Conservation (phyloP, 108 stramenopile genomes). For the Cyclotella distinguenda region DNA sequence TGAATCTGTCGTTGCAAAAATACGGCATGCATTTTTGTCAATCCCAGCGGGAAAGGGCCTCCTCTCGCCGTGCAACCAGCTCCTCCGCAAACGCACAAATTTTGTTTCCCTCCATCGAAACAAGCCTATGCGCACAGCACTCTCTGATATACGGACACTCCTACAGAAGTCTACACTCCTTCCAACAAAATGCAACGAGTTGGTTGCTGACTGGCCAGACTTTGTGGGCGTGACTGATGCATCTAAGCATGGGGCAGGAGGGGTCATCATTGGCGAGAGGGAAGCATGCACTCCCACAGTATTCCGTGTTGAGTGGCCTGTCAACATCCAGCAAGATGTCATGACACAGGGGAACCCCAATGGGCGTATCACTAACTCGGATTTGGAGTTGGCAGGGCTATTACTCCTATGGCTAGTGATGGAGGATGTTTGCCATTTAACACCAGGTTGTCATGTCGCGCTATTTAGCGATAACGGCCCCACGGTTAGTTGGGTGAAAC, state of each 20-base stretch:
- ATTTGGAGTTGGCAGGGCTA: slow-evolving; percentile 3
- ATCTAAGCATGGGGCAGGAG: too few relatives aligned
- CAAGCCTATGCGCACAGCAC: background rate
- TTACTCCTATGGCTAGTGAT: background rate
- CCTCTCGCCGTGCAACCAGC: background rate
- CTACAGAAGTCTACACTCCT: background rate
- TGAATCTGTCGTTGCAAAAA: background rate
- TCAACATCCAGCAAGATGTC: background rate
- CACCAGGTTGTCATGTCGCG: background rate
- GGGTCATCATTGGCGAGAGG: background rate
- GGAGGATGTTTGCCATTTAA: background rate
- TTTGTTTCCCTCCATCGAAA: slow-evolving; percentile 7
- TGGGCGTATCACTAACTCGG: slow-evolving; percentile 1
- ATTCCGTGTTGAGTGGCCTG: slow-evolving; percentile 1
- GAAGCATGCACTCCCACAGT: background rate
- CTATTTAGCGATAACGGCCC: slow-evolving; percentile 4
- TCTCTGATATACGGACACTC: background rate
- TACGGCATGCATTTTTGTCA: slow-evolving; percentile 9
- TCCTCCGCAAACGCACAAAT: background rate
- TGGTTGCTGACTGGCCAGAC: too few relatives aligned
- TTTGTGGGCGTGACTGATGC: too few relatives aligned
- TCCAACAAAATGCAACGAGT: too few relatives aligned
- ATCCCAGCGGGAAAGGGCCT: slow-evolving; percentile 8
- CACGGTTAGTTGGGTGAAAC: background rate
- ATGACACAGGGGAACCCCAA: background rate